Conservation (phyloP, 345 rosid genomes). For the Melaleuca quinquenervia region DNA sequence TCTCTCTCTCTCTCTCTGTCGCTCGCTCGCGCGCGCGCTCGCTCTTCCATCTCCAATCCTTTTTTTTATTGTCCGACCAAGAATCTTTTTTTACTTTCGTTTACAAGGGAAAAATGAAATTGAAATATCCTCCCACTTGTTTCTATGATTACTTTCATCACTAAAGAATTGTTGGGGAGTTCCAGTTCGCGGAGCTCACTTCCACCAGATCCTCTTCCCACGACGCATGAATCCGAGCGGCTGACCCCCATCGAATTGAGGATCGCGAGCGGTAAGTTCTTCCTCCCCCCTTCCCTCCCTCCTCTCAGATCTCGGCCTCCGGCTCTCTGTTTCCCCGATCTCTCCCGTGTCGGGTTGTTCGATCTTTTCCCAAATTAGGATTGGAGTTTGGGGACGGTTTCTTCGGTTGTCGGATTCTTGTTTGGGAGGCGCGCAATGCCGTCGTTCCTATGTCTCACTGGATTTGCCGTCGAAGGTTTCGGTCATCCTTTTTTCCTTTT, state of each 20-base stretch:
- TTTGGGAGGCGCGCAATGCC: no score
- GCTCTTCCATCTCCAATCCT: no score
- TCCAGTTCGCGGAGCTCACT: not conserved
- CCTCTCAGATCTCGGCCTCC: not conserved
- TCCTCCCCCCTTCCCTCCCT: not conserved
- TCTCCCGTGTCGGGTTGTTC: not conserved
- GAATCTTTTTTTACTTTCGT: no score
- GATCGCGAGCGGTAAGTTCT: not conserved
- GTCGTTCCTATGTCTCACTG: no score
- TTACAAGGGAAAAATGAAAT: not conserved
- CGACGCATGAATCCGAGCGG: not conserved
- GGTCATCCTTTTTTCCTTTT: not conserved
- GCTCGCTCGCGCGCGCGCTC: no score
- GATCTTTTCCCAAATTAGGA: no score
- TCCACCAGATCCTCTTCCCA: not conserved
- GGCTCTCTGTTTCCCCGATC: not conserved
- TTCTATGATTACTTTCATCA: not conserved
- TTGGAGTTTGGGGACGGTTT: no score
- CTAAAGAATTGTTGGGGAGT: not conserved
- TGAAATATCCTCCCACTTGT: not conserved
- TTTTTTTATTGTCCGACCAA: no score
- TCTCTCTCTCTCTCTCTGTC: no score
- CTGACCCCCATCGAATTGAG: not conserved
- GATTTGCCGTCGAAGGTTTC: not conserved
- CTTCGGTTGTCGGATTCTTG: no score